A percentile compares a stretch with the other conserved stretches of the same genome.
phyloP scores from a whole-genome alignment of 352 stramenopile genomes.

The Globisporangium iwayamae region DNA sequence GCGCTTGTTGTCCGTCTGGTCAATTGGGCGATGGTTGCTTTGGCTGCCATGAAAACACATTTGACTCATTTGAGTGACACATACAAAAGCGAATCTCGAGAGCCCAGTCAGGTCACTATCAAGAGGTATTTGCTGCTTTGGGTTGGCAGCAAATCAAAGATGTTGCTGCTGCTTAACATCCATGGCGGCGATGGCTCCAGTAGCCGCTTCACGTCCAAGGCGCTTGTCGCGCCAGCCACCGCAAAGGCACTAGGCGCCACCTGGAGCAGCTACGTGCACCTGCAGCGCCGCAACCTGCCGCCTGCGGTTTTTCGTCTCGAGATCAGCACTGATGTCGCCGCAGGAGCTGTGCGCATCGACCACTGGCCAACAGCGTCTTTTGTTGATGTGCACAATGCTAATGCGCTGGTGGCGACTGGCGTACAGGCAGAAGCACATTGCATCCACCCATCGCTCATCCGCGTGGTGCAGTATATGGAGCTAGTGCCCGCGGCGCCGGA shows the following conservation, averaged over 20 bases:
- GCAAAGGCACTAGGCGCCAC: constrained; percentile 20
- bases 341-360: constrained; percentile 33
- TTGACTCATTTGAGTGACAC: too few relatives aligned
- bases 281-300: constrained; percentile 14
- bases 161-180: constrained; percentile 25
- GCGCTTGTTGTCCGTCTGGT: neutral
- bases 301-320: constrained; percentile 41
- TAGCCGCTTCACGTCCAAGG: constrained; percentile 26
- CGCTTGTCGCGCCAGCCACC: constrained; percentile 24
- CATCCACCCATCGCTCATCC: constrained; percentile 26
- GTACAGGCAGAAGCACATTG: constrained; percentile 19
- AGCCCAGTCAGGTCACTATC: neutral
- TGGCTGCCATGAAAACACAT: too few relatives aligned
- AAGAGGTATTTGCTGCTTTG: neutral
- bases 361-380: constrained; percentile 29
- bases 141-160: neutral
- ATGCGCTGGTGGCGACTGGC: neutral
- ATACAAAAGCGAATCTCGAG: too few relatives aligned
- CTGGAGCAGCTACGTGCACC: constrained; percentile 29
- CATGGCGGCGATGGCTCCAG: constrained; percentile 7
- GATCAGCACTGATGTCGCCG: constrained; percentile 18
- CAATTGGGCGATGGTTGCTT: too few relatives aligned
- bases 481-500: constrained; percentile 32
- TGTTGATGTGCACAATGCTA: neutral
- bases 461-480: constrained; percentile 48